phyloP scores from a whole-genome alignment of 371 early-diverging fungal species.

The Mucor racemosus region DNA sequence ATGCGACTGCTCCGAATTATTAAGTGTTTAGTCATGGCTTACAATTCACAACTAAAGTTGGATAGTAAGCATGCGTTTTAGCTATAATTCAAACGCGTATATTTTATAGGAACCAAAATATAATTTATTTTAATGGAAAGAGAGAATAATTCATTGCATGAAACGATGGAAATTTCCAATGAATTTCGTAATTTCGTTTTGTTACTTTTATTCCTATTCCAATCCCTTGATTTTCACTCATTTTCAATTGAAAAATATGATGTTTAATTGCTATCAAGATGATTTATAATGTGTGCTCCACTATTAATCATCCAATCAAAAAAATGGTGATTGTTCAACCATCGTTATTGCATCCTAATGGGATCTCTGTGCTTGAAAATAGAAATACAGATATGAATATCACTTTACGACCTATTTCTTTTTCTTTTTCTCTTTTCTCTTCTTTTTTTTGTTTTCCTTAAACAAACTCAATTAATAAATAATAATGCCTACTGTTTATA shows the following conservation, averaged over 20 bases:
- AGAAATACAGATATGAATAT: constrained; percentile 1
- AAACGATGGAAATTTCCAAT: not conserved
- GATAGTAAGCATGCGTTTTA: not conserved
- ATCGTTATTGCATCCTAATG: not conserved
- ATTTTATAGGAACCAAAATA: not conserved
- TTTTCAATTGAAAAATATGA: not conserved
- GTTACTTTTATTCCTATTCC: not conserved
- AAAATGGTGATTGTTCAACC: constrained; percentile 6
- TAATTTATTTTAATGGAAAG: not conserved
- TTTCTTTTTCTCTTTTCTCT: constrained; percentile 10
- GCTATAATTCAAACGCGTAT: not conserved
- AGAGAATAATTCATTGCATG: not conserved
- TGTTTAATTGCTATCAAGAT: not conserved
- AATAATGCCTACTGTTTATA: constrained; percentile 44
- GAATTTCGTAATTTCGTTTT: not conserved
- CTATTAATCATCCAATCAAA: not conserved
- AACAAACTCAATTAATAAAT: not conserved
- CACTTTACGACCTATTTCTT: not conserved
- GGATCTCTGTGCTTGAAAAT: constrained; percentile 10
- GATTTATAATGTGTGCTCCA: constrained; percentile 1
- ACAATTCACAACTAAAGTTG: not conserved
- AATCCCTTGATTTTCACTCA: not conserved
- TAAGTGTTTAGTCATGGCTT: constrained; percentile 12
- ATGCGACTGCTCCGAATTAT: constrained; percentile 15
- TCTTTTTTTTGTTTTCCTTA: not conserved